phyloP scores from a whole-genome alignment of 1,139 yeast genomes.

The Blastobotrys arbuscula region DNA sequence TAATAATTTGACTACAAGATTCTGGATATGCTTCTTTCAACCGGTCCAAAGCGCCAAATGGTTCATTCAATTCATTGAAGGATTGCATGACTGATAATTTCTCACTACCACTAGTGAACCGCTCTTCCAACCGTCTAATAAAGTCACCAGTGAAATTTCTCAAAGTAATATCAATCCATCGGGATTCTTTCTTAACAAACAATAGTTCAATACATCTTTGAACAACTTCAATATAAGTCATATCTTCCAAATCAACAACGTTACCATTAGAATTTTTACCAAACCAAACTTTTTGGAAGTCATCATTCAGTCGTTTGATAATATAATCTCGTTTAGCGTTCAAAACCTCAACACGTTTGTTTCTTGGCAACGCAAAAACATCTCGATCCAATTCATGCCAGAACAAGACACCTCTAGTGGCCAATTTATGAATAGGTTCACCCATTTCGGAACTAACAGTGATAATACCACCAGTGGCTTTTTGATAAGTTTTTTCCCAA shows the following conservation, averaged over 20 bases:
- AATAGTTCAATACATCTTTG: constrained; percentile 81
- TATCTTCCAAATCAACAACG: constrained; percentile 82
- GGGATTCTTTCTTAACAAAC: constrained; percentile 69
- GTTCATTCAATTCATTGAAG: constrained; percentile 60
- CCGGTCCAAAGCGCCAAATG: constrained; percentile 53
- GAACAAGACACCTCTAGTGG: constrained; percentile 94
- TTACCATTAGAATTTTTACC: constrained; percentile 72
- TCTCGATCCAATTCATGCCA: constrained; percentile 95
- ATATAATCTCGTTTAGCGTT: constrained; percentile 81
- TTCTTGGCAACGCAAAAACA: constrained; percentile 84
- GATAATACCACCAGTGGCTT: constrained; percentile 93
- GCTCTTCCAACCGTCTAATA: constrained; percentile 93
- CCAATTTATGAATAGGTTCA: constrained; percentile 97
- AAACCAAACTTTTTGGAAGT: constrained; percentile 98
- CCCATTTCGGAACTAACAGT: constrained; percentile 99
- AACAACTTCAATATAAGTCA: constrained; percentile 93
- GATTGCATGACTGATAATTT: constrained; percentile 66
- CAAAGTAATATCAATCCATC: constrained; percentile 86
- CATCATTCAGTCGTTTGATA: constrained; percentile 79
- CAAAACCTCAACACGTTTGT: constrained; percentile 77
- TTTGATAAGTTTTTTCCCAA: constrained; percentile 94
- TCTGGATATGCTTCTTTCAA: constrained; percentile 65
- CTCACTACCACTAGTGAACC: constrained; percentile 58
- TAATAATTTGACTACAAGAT: constrained; percentile 75
- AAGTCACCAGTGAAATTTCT: constrained; percentile 83